Percentiles rank a stretch among this genome's conserved stretches.
Conservation (phyloP, 2,329 filamentous ascomycete genomes). For the Conoideocrella luteorostrata region DNA sequence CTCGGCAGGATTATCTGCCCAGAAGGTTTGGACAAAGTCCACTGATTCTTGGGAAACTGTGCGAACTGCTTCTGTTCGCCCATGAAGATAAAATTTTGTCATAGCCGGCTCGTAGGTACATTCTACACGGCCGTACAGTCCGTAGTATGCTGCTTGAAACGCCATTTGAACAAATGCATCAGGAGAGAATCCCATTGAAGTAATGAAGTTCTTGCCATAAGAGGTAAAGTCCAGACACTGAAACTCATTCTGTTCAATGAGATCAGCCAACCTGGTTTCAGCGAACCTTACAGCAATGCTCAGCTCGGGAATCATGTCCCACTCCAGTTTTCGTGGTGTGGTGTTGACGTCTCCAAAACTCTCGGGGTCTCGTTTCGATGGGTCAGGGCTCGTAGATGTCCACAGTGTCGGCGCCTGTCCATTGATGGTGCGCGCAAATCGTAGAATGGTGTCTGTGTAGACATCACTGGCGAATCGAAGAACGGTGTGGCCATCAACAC, state of each 20-base stretch:
- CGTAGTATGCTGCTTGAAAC: slow-evolving; percentile 96
- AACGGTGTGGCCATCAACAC: slow-evolving; percentile 95
- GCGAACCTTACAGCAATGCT: slow-evolving; percentile 89
- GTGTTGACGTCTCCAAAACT: slow-evolving; percentile 92
- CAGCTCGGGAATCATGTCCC: slow-evolving; percentile 93
- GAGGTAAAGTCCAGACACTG: slow-evolving; percentile 80
- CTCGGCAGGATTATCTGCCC: slow-evolving; percentile 79
- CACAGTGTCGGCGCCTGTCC: slow-evolving; percentile 86
- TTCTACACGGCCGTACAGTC: slow-evolving; percentile 87
- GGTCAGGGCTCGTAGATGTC: slow-evolving; percentile 85
- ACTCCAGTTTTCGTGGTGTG: slow-evolving; percentile 91
- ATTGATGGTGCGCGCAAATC: slow-evolving; percentile 93
- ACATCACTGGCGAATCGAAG: slow-evolving; percentile 92
- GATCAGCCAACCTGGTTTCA: slow-evolving; percentile 85
- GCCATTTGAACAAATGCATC: slow-evolving; percentile 99
- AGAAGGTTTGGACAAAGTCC: slow-evolving; percentile 90
- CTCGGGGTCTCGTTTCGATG: slow-evolving; percentile 81
- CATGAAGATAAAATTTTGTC: slow-evolving; percentile 92
- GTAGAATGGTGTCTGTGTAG: slow-evolving; percentile 94
- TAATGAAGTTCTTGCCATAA: slow-evolving; percentile 98
- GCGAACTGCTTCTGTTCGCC: slow-evolving; percentile 88
- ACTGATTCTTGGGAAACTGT: slow-evolving; percentile 76
- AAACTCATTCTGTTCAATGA: slow-evolving; percentile 96
- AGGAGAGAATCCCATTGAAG: slow-evolving; percentile 90
- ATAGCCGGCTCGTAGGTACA: slow-evolving; percentile 97